Evolutionary conservation across 495 filamentous ascomycete species (phyloP), one percentile per base, ranked within the genome.

Genomic region (Penicillium desertorum): DNA sequence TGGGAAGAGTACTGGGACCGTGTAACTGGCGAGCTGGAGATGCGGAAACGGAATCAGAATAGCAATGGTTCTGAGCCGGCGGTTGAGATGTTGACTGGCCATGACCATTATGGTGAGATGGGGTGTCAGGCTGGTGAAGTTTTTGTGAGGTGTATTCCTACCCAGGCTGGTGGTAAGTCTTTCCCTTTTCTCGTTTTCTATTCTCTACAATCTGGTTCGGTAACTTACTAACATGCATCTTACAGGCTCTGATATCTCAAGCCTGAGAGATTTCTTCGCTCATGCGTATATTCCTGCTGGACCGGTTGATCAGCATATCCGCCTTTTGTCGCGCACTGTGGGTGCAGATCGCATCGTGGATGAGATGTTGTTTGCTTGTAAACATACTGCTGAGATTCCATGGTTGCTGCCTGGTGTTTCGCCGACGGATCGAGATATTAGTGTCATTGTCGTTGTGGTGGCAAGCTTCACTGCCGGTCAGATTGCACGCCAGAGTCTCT

Each of bases 371-470:
- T 65, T 82, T 44, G 62, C 77, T 2, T 92, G 92, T 62, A 84
- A 81, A 11, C 91, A 96, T 67, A 83, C 86, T 8, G 74, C 79
- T 5, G 78, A 80, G 43, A 82, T 95, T 20, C 86, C 87, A 23
- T 96, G 90, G 91, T 78, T 96, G 48, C 67, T 92, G 8, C 91
- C 91, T 3, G 83, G 82, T 1, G 78, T 95, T 4, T 81, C 86
- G 3, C 84, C 90, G 1, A 95, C 90, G 7, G 71, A 79, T 19
- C 82, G 78, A 45, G 71, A 80, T 41, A 81, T 93, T 11, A 81
- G 86, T 37, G 73, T 94, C 12, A 82, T 86, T 0, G 73, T 94
- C 34, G 85, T 90, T 14, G 83, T 81, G 57, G 82, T 92, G 16
- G 88, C 89, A 19, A 84, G 85, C 58, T 82, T 93, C 45, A 76